Evolutionary conservation across 2,329 filamentous ascomycete species (phyloP).

Genomic region (Alternaria hordeiaustralica): DNA sequence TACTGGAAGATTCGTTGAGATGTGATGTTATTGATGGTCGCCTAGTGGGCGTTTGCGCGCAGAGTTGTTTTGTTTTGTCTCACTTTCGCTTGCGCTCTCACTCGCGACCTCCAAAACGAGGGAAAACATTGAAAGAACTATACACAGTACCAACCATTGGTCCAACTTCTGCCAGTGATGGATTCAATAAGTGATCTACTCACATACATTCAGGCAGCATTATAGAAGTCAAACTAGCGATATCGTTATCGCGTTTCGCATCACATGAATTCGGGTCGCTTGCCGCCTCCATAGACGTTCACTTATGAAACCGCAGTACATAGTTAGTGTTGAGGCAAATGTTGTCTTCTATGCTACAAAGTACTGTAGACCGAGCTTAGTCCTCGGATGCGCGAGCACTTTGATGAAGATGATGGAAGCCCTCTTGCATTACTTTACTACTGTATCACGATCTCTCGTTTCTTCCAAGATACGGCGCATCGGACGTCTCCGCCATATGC

Average conservation of each 20-base stretch:
- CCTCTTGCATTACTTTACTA: neutral
- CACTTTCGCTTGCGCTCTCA: neutral
- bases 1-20: neutral
- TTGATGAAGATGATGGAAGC: neutral
- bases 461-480: neutral
- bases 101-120: neutral
- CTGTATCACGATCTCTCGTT: neutral
- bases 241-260: neutral
- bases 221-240: neutral
- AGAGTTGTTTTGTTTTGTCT: neutral
- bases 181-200: neutral
- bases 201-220: neutral
- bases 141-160: neutral
- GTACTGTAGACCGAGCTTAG: no score
- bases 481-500: neutral
- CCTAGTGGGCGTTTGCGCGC: neutral
- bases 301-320: no score
- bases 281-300: no score
- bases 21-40: neutral
- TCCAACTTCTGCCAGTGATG: neutral
- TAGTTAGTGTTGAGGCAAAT: no score
- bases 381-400: neutral
- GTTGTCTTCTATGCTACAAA: no score
- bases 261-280: no score
- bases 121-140: neutral